Evolutionary conservation across 495 filamentous ascomycete species (phyloP), one percentile per base, ranked within the genome.

Genomic region (Aspergillus sparsus): DNA sequence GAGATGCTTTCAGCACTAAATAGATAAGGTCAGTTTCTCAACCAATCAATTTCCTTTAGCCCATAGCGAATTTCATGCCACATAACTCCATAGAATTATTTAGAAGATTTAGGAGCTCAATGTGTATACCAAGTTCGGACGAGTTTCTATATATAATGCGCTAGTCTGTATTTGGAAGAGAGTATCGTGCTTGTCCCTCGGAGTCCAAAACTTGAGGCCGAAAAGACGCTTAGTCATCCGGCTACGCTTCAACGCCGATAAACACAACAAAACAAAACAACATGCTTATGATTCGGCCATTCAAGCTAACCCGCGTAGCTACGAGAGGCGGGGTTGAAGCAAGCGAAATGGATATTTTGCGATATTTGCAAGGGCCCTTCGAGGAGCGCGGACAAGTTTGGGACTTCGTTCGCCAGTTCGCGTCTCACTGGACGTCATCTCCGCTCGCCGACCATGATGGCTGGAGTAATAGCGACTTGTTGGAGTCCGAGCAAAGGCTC

Each of bases 131-230:
- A 27, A 27, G 21, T 27, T 27, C 21, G 21, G 21, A 27, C 21
- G 21, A 27, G 1, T 27, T 27, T 27, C 21, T 1, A 27, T 27
- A 27, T 3, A 27, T 27, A 27, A 1, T 27, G 21, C 21, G 21
- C 21, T 27, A 27, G 21, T 27, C 21, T 3, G 21, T 27, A 27
- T 27, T 27, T 27, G 21, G 21, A 27, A 3, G 1, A 27, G 21
- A 27, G 21, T 3, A 27, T 27, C 21, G 21, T 27, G 21, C 21
- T 3, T 27, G 21, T 27, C 3, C 3, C 3, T 27, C 21, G 21
- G 21, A 47, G 15, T 47, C 15, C 6, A 42, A 47, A 47, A 47
- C n/a, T 47, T 47, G 44, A 47, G 1, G 44, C 44, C 44, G n/a
- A 47, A 47, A 18, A 21, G 27, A 10, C 4, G 44, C 15, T 47